Evolutionary conservation across 1,284 basidiomycete genomes (phyloP).

Genomic region (Ganoderma lucidum): DNA sequence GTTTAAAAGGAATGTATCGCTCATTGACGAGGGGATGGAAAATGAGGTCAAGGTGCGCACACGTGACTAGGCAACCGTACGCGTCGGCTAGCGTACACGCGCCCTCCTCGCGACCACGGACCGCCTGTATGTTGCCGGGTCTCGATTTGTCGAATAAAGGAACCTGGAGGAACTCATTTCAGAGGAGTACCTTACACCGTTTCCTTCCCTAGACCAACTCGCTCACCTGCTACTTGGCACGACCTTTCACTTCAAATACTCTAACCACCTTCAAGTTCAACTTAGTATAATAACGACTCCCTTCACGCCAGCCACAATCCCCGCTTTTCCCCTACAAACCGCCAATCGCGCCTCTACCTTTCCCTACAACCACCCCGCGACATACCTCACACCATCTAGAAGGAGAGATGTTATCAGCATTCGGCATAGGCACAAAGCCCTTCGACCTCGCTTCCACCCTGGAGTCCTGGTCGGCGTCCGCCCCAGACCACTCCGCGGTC

Average conservation of each 20-base stretch:
- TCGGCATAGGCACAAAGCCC: conserved; percentile 17
- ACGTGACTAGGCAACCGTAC: not conserved
- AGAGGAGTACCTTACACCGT: not conserved
- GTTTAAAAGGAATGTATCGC: too few species aligned
- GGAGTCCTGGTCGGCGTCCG: conserved; percentile 21
- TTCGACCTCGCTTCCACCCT: conserved; percentile 25
- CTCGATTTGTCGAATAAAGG: not conserved
- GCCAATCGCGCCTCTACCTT: not conserved
- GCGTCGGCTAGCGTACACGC: not conserved
- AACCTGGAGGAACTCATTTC: not conserved
- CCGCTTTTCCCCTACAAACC: not conserved
- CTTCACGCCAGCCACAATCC: not conserved
- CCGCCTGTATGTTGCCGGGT: not conserved
- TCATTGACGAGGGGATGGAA: too few species aligned
- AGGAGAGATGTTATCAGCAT: conserved; percentile 26
- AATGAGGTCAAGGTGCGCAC: not conserved
- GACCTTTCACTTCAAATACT: not conserved
- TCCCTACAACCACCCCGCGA: not conserved
- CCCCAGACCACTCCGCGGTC: conserved; percentile 17
- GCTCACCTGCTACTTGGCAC: not conserved
- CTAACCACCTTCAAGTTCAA: not conserved
- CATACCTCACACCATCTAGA: not conserved
- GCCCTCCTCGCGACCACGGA: not conserved
- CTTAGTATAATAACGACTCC: not conserved
- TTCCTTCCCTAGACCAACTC: not conserved